phyloP scores from a whole-genome alignment of 129 eudicot genomes.

The Smallanthus sonchifolius region DNA sequence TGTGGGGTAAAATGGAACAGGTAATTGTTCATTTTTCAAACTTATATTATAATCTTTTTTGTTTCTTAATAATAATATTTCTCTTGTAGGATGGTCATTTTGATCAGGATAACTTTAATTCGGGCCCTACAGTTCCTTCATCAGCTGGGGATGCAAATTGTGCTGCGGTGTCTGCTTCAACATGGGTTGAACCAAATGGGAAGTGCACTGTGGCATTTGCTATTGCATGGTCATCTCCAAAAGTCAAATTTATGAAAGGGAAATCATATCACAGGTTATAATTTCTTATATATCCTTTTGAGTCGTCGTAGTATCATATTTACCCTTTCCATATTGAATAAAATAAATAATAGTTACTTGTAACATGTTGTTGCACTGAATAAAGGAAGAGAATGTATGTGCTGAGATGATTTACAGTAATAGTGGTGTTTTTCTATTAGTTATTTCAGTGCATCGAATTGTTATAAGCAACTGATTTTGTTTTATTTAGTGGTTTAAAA shows the following conservation, averaged over 20 bases:
- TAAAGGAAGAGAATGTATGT: background rate
- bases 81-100: slow-evolving; percentile 78
- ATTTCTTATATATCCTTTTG: background rate
- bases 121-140: slow-evolving; percentile 78
- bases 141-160: slow-evolving; percentile 96
- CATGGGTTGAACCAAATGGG: slow-evolving; percentile 99
- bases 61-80: background rate
- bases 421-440: background rate
- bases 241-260: slow-evolving; percentile 85
- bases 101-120: slow-evolving; percentile 59
- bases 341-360: background rate
- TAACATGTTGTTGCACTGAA: background rate
- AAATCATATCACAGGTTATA: slow-evolving; percentile 82
- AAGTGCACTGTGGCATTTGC: slow-evolving; percentile 92
- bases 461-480: background rate
- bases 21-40: slow-evolving; percentile 19
- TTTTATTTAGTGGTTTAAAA: background rate
- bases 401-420: background rate
- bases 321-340: background rate
- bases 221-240: slow-evolving; percentile 91
- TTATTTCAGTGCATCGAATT: background rate
- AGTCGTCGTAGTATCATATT: background rate
- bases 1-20: slow-evolving; percentile 94
- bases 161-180: slow-evolving; percentile 91
- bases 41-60: background rate